Evolutionary conservation across 164 flowering plant species (phyloP).

Genomic region (Kalanchoe fedtschenkoi): DNA sequence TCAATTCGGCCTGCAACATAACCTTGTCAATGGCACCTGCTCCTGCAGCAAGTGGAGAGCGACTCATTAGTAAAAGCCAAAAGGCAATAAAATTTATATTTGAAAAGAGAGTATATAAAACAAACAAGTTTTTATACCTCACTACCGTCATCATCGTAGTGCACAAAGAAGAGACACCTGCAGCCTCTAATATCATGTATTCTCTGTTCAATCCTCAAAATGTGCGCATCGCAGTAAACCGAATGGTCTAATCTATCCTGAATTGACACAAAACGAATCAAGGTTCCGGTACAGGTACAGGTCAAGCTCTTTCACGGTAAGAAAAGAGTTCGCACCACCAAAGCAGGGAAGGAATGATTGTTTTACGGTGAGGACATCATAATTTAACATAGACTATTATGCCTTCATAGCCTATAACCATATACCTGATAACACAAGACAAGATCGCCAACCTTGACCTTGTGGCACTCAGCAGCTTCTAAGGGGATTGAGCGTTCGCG

Average conservation of each 20-base stretch:
- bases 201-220: slow-evolving; percentile 45
- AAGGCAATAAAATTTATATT: not conserved
- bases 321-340: not conserved
- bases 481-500: slow-evolving; percentile 79
- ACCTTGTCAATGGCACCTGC: slow-evolving; percentile 28
- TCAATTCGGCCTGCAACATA: slow-evolving; percentile 34
- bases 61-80: too few relatives aligned
- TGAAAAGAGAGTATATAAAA: not conserved
- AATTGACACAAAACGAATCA: slow-evolving; percentile 4
- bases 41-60: slow-evolving; percentile 26
- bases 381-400: not conserved
- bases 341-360: not conserved
- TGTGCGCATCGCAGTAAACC: slow-evolving; percentile 63
- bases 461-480: slow-evolving; percentile 63
- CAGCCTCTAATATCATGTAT: slow-evolving; percentile 62
- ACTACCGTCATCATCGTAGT: slow-evolving; percentile 49
- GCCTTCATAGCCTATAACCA: not conserved
- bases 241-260: slow-evolving; percentile 70
- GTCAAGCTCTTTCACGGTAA: not conserved
- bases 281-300: not conserved
- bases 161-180: slow-evolving; percentile 61
- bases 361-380: not conserved
- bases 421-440: slow-evolving; percentile 76
- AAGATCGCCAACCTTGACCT: slow-evolving; percentile 56
- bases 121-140: slow-evolving; percentile 29